Evolutionary conservation across 2,329 filamentous ascomycete species (phyloP).

Genomic region (Pseudocercospora macadamiae): DNA sequence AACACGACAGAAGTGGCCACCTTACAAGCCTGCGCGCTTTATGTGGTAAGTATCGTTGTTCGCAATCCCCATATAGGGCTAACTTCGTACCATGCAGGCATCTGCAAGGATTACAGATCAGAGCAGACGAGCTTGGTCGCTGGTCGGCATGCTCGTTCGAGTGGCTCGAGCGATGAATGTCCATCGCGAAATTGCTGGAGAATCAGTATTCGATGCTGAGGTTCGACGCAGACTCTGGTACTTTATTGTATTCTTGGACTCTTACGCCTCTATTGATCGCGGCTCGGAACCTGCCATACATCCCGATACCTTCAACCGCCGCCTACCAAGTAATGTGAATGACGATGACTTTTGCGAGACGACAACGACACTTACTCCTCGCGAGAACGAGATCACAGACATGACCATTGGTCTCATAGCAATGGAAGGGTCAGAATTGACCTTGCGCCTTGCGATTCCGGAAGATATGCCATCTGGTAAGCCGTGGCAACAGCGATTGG

Average conservation of each 20-base stretch:
- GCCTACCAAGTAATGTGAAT: constrained; percentile 35
- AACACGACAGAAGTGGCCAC: constrained; percentile 37
- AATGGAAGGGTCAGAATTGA: constrained; percentile 21
- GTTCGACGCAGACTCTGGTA: constrained; percentile 39
- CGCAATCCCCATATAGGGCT: neutral
- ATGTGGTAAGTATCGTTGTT: constrained; percentile 26
- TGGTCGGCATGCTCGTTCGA: constrained; percentile 36
- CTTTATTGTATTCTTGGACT: constrained; percentile 36
- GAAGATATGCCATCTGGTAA: constrained; percentile 22
- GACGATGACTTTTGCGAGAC: constrained; percentile 36
- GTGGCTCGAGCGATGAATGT: constrained; percentile 38
- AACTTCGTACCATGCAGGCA: constrained; percentile 15
- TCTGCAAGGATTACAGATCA: constrained; percentile 31
- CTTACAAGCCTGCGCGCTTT: constrained; percentile 35
- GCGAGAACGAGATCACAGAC: constrained; percentile 35
- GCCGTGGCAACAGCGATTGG: constrained; percentile 36
- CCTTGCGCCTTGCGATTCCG: constrained; percentile 21
- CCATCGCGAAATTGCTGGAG: constrained; percentile 31
- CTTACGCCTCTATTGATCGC: constrained; percentile 36
- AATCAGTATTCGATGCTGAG: constrained; percentile 35
- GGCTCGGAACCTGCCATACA: constrained; percentile 34
- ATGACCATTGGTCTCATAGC: constrained; percentile 32
- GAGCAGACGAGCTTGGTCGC: constrained; percentile 36
- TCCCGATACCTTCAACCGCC: constrained; percentile 28
- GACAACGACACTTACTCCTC: constrained; percentile 25